Evolutionary conservation across 768 basidiomycete species (phyloP).

Genomic region (Lactarius vividus): DNA sequence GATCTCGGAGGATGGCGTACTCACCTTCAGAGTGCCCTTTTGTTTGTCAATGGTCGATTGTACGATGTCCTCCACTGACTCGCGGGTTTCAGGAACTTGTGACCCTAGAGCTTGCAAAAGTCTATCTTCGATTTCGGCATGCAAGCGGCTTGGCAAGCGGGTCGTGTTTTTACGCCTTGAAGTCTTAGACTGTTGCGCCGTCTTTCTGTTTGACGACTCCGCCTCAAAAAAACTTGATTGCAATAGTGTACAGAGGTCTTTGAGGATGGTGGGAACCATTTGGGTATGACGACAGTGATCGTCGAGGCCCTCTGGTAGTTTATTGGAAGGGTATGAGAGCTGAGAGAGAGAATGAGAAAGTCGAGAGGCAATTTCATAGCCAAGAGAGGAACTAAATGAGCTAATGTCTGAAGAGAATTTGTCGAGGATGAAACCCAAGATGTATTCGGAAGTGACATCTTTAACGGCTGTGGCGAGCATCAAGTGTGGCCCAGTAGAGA

Average conservation of each 20-base stretch:
- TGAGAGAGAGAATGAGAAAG: constrained; percentile 7
- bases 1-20: neutral
- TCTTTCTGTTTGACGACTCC: neutral
- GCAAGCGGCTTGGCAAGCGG: no score
- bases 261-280: constrained; percentile 1
- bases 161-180: neutral
- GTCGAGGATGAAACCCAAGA: neutral
- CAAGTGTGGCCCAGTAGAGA: neutral
- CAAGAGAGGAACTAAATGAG: neutral
- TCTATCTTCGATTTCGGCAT: constrained; percentile 1
- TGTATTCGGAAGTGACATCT: no score
- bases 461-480: constrained; percentile 10
- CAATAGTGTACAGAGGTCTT: constrained; percentile 9
- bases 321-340: constrained; percentile 3
- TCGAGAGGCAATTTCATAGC: constrained; percentile 7
- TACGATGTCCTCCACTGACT: neutral
- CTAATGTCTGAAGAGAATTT: neutral
- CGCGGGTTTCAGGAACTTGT: neutral
- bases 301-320: neutral
- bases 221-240: constrained; percentile 1
- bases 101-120: constrained; percentile 5
- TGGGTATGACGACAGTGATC: neutral
- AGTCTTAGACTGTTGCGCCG: neutral
- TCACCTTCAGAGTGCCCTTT: constrained; percentile 6
- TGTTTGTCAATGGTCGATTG: neutral